These are phyloP conservation scores for Anisodus tanguticus DNA, from an alignment of 257 asterid genomes.

Conservation along the genomic window DNA sequence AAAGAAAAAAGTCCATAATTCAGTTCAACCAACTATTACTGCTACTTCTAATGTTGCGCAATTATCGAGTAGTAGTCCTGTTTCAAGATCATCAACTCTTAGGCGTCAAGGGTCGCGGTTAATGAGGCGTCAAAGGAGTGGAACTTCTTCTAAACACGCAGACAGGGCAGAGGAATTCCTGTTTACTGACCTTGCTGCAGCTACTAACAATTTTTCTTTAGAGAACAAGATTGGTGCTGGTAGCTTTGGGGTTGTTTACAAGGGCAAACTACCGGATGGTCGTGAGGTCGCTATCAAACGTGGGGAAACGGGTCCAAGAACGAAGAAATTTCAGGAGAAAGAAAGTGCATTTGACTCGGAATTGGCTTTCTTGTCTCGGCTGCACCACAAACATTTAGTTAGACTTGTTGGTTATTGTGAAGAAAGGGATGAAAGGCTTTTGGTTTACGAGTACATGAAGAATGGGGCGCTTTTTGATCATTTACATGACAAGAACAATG, in stretches of 20 bases:
- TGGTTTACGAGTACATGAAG: constrained; percentile 86
- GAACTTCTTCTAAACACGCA: constrained; percentile 71
- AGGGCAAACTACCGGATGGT: constrained; percentile 68
- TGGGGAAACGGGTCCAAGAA: constrained; percentile 62
- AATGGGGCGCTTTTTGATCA: constrained; percentile 86
- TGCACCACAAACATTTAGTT: constrained; percentile 93
- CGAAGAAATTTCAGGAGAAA: constrained; percentile 76
- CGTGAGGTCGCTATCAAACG: constrained; percentile 86
- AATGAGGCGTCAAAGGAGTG: constrained; percentile 89
- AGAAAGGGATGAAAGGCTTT: constrained; percentile 73
- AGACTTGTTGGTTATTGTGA: constrained; percentile 76
- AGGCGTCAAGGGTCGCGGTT: constrained; percentile 78
- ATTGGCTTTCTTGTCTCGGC: constrained; percentile 72
- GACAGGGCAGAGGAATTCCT: constrained; percentile 77
- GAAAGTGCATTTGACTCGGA: constrained; percentile 89
- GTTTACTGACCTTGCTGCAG: constrained; percentile 62
- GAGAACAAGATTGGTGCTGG: constrained; percentile 87
- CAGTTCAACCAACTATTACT: constrained; percentile 77
- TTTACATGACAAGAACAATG: constrained; percentile 64
- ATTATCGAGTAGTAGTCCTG: constrained; percentile 56
- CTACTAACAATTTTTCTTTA: constrained; percentile 63
- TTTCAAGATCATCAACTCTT: constrained; percentile 78
- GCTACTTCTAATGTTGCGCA: constrained; percentile 40
- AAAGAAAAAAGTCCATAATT: constrained; percentile 77
- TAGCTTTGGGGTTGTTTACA: constrained; percentile 81